These are phyloP conservation scores for Penicillium sp. DNA, from an alignment of 2,329 filamentous ascomycete genomes.

Conservation along the genomic window DNA sequence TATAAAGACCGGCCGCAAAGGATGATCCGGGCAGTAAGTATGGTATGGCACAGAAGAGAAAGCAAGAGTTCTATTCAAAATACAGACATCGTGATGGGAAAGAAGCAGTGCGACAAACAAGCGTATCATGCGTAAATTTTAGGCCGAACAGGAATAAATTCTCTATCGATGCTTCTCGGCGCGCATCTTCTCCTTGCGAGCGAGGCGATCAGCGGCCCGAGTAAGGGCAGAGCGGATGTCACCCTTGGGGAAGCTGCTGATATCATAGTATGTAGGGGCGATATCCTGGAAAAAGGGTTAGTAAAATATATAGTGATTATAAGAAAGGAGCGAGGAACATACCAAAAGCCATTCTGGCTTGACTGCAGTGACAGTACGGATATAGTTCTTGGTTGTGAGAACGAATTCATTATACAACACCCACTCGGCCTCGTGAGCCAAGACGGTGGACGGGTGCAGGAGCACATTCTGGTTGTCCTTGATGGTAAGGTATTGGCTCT, in stretches of 20 bases:
- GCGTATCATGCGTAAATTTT: conserved; percentile 10
- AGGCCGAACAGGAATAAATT: conserved; percentile 4
- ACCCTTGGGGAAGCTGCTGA: conserved; percentile 70
- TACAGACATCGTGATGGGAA: conserved; percentile 3
- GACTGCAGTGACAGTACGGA: conserved; percentile 83
- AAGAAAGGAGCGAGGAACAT: conserved; percentile 34
- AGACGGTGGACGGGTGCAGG: conserved; percentile 84
- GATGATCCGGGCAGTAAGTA: not conserved
- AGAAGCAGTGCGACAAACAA: conserved; percentile 11
- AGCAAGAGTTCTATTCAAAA: conserved; percentile 3
- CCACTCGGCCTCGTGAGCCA: conserved; percentile 86
- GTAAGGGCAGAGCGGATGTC: conserved; percentile 65
- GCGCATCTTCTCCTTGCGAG: conserved; percentile 46
- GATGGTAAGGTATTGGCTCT: conserved; percentile 78
- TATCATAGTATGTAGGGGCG: conserved; percentile 83
- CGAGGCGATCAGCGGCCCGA: conserved; percentile 47
- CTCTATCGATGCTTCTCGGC: conserved; percentile 30
- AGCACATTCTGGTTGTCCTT: conserved; percentile 93
- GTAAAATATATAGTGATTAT: conserved; percentile 6
- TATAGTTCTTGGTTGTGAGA: conserved; percentile 94
- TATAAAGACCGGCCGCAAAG: not conserved
- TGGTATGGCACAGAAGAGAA: not conserved
- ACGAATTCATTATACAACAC: conserved; percentile 98
- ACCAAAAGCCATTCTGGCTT: conserved; percentile 90
- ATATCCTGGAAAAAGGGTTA: conserved; percentile 58